Evolutionary conservation across 2,329 filamentous ascomycete genomes (phyloP).

Genomic region (Fusarium guadeloupense): DNA sequence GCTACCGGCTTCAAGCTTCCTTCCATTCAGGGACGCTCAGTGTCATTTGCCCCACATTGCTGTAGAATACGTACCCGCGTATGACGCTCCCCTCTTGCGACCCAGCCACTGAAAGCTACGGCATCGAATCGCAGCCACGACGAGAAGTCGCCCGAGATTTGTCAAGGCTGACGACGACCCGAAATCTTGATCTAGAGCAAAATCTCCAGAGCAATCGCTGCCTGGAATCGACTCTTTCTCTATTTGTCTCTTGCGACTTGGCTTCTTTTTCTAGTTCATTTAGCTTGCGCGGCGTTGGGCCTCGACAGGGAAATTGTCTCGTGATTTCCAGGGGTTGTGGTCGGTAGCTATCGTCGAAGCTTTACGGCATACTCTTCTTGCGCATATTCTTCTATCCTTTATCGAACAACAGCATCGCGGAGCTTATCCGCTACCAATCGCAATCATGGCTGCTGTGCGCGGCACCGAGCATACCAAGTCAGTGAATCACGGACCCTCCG

Average conservation of each 20-base stretch:
- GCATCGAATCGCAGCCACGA: conserved; percentile 37
- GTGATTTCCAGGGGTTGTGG: conserved; percentile 41
- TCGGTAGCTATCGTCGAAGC: conserved; percentile 10
- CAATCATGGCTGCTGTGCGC: conserved; percentile 46
- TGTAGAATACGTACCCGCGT: conserved; percentile 33
- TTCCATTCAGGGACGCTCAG: background rate
- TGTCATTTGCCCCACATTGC: conserved; percentile 23
- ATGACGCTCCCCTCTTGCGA: conserved; percentile 38
- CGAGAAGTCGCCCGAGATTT: conserved; percentile 32
- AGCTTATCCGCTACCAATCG: conserved; percentile 29
- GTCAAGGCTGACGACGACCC: conserved; percentile 44
- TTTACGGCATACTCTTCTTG: conserved; percentile 11
- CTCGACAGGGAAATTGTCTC: conserved; percentile 38
- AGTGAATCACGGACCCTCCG: conserved; percentile 28
- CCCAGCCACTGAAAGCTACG: conserved; percentile 40
- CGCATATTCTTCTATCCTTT: conserved; percentile 9
- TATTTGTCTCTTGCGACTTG: background rate
- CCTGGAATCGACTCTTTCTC: background rate
- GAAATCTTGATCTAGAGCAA: conserved; percentile 14
- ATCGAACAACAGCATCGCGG: conserved; percentile 20
- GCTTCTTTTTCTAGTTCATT: conserved; percentile 9
- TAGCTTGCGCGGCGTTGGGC: conserved; percentile 31
- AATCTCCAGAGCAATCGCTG: background rate
- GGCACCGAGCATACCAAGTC: conserved; percentile 51
- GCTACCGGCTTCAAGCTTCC: background rate